Percentiles rank a stretch among this genome's conserved stretches.
These are phyloP conservation scores for Colletotrichum noveboracense DNA, from an alignment of 2,329 filamentous ascomycete species.

Conservation along the genomic window DNA sequence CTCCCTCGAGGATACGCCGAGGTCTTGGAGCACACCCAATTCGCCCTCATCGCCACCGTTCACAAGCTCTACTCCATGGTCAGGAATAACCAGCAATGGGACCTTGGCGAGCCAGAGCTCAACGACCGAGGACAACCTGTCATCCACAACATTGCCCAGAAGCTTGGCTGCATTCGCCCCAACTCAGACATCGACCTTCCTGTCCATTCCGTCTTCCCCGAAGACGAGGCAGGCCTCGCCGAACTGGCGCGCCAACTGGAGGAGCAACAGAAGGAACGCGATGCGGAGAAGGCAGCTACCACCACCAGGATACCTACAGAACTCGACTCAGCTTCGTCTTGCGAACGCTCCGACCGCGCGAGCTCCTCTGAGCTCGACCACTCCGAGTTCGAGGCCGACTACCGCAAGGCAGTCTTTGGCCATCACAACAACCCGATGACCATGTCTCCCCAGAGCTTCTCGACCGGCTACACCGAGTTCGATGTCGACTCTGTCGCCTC, in stretches of 20 bases:
- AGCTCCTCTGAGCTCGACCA: slow-evolving; percentile 62
- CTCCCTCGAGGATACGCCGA: slow-evolving; percentile 68
- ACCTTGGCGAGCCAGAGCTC: slow-evolving; percentile 66
- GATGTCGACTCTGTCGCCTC: slow-evolving; percentile 43
- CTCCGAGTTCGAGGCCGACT: slow-evolving; percentile 61
- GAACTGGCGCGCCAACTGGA: slow-evolving; percentile 62
- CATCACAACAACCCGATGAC: slow-evolving; percentile 41
- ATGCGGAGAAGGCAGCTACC: slow-evolving; percentile 32
- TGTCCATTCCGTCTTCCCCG: slow-evolving; percentile 63
- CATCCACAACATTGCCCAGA: slow-evolving; percentile 69
- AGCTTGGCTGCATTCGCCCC: slow-evolving; percentile 67
- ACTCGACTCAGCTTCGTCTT: slow-evolving; percentile 37
- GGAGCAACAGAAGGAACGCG: slow-evolving; percentile 46
- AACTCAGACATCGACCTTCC: slow-evolving; percentile 66
- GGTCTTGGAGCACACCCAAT: slow-evolving; percentile 69
- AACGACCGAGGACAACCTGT: slow-evolving; percentile 68
- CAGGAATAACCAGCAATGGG: slow-evolving; percentile 62
- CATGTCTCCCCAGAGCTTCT: slow-evolving; percentile 60
- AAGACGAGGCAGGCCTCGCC: slow-evolving; percentile 62
- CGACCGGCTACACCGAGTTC: slow-evolving; percentile 45
- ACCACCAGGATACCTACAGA: slow-evolving; percentile 28
- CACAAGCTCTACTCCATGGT: slow-evolving; percentile 72
- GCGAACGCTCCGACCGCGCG: slow-evolving; percentile 49
- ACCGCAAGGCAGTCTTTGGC: slow-evolving; percentile 53
- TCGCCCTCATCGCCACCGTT: slow-evolving; percentile 67